Evolutionary conservation across 495 filamentous ascomycete species (phyloP).

Genomic region (Aspergillus homomorphus): DNA sequence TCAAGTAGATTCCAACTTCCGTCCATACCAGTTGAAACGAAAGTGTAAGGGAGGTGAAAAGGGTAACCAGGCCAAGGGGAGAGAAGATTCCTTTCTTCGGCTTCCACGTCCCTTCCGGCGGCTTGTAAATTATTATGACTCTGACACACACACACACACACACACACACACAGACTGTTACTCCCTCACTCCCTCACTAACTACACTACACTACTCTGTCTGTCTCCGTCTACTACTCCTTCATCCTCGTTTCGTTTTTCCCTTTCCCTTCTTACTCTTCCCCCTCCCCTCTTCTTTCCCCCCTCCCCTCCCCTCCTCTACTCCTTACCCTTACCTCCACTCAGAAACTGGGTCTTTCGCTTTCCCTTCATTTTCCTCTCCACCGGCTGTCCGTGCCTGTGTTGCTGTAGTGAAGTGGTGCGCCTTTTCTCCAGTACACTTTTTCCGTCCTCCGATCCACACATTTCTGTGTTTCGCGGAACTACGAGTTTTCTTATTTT

Average conservation of each 20-base stretch:
- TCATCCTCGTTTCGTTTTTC: slow-evolving; percentile 24
- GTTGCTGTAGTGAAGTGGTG: slow-evolving; percentile 21
- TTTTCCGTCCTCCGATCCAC: slow-evolving; percentile 20
- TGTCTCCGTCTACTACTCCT: background rate
- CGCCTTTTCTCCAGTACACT: slow-evolving; percentile 25
- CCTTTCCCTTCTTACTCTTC: slow-evolving; percentile 22
- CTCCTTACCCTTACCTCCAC: slow-evolving; percentile 23
- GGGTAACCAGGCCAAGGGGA: background rate
- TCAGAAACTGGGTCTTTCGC: slow-evolving; percentile 22
- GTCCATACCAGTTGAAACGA: background rate
- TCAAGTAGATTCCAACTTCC: background rate
- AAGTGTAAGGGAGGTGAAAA: background rate
- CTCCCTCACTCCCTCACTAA: background rate
- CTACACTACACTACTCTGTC: background rate
- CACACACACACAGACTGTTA: slow-evolving; percentile 7
- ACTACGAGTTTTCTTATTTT: slow-evolving; percentile 17
- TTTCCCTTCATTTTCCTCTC: slow-evolving; percentile 18
- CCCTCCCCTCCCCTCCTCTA: slow-evolving; percentile 15
- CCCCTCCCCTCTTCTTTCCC: slow-evolving; percentile 22
- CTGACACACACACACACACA: slow-evolving; percentile 3
- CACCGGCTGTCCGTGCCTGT: slow-evolving; percentile 17
- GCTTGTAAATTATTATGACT: slow-evolving; percentile 17
- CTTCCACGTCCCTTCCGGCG: slow-evolving; percentile 15
- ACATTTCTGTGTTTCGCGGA: slow-evolving; percentile 18
- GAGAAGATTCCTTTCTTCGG: slow-evolving; percentile 17